Evolutionary conservation across 805 yeast species (phyloP), one percentile per base, ranked within the genome.

Genomic region (Cephaloascus fragrans): DNA sequence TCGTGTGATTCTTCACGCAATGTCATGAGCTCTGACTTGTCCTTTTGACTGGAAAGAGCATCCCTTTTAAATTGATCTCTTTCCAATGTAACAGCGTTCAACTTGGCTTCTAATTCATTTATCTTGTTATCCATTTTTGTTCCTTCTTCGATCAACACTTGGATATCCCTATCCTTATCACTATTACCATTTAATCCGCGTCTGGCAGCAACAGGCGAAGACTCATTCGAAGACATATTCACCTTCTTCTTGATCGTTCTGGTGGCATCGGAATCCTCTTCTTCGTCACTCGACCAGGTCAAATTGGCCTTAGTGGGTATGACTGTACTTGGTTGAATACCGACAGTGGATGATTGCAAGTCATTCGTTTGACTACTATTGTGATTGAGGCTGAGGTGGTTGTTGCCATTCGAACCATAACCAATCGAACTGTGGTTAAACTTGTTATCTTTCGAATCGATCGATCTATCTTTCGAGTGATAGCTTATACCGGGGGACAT

Each of bases 261-360:
- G 12, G 28, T 23, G 6, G 28, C 55, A 1, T 52, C 60, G 6
- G 57, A 70, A 1, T 67, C 74, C 2, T 75, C 85, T 36, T 81
- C 93, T 44, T 83, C 95, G 47, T 83, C 95, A 39, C 88, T 82
- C 14, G 90, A 82, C 88, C 96, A 93, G 3, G 89, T 80, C 54
- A 90, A 68, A 34, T 81, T 77, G 1, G 96, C 85, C 55, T 83
- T 86, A 19, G 82, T 73, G 0, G 97, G 96, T n/a, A 83, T 76
- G 3, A 90, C 80, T 3, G 81, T 77, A 4, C 83, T 73, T 10
- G 83, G 57, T 45, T 77, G 85, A 14, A 76, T 55, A 1, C 80
- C 71, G 19, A 64, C 58, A 19, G 61, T 17, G 3, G 41, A 19
- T 23, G 34, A 23, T 6, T 23, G 28, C 28, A 23, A 8, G 12